Evolutionary conservation across 441 rosid species (phyloP).

Genomic region (Gossypium aridum): DNA sequence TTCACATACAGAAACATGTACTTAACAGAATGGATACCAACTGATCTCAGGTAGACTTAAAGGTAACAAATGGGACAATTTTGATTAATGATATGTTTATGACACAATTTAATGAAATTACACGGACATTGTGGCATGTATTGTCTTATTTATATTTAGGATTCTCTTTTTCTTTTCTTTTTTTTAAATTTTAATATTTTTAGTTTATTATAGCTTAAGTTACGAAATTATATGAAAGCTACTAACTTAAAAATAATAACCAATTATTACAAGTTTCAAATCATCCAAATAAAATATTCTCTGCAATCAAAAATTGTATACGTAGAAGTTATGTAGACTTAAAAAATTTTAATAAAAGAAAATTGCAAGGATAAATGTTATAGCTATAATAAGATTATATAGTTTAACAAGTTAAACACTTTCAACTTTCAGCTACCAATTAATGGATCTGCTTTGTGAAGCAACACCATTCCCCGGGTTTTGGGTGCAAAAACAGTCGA

Average conservation of each 20-base stretch:
- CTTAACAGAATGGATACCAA: too few relatives aligned
- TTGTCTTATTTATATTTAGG: too few relatives aligned
- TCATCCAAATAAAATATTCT: not conserved
- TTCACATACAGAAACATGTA: too few relatives aligned
- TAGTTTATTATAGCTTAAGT: conserved; percentile 1
- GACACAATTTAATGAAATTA: too few relatives aligned
- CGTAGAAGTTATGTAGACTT: not conserved
- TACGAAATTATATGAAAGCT: not conserved
- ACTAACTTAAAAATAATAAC: not conserved
- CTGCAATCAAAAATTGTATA: not conserved
- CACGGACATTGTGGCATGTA: too few relatives aligned
- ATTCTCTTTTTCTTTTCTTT: not conserved
- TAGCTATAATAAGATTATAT: not conserved
- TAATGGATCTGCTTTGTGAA: too few relatives aligned
- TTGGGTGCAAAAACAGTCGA: not conserved
- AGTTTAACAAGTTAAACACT: not conserved
- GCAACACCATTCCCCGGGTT: not conserved
- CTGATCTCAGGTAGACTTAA: too few relatives aligned
- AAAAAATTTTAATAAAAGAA: not conserved
- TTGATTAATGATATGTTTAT: too few relatives aligned
- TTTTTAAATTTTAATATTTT: not conserved
- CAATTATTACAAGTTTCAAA: not conserved
- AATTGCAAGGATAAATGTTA: too few relatives aligned
- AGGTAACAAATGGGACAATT: too few relatives aligned
- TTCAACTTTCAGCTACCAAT: too few relatives aligned